Percentiles rank a stretch among this genome's conserved stretches.
Evolutionary conservation across 495 filamentous ascomycete species (phyloP).

Genomic region (Penicillium nucicola): DNA sequence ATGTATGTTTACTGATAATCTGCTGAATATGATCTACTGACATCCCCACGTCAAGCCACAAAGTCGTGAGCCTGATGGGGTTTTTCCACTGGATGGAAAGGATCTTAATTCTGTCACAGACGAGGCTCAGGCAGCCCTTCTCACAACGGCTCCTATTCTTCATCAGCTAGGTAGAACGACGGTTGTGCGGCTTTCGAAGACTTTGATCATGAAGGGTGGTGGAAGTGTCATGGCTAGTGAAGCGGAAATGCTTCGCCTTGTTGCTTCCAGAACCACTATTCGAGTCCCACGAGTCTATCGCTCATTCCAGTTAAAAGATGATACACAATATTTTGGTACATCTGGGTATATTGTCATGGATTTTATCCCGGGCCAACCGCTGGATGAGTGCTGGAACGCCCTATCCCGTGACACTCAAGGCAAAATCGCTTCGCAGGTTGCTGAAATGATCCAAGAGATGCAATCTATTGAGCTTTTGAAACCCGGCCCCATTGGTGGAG

Average conservation of each 20-base stretch:
- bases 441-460: too few species aligned
- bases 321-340: slow-evolving; percentile 24
- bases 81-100: slow-evolving; percentile 8
- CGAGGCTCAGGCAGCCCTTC: slow-evolving; percentile 13
- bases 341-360: too few species aligned
- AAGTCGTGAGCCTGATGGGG: neutral
- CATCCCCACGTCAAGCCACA: slow-evolving; percentile 1
- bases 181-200: slow-evolving; percentile 17
- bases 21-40: slow-evolving; percentile 4
- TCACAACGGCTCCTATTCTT: slow-evolving; percentile 12
- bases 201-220: slow-evolving; percentile 17
- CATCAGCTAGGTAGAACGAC: slow-evolving; percentile 8
- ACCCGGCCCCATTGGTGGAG: too few species aligned
- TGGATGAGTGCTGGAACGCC: slow-evolving; percentile 23
- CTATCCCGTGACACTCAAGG: slow-evolving; percentile 13
- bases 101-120: slow-evolving; percentile 11
- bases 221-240: slow-evolving; percentile 16
- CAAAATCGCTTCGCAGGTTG: slow-evolving; percentile 19
- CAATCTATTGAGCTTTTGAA: too few species aligned
- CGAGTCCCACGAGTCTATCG: slow-evolving; percentile 20
- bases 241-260: slow-evolving; percentile 10
- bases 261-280: slow-evolving; percentile 12
- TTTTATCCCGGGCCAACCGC: slow-evolving; percentile 23
- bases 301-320: slow-evolving; percentile 14
- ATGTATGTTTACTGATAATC: slow-evolving; percentile 5